A percentile compares a stretch with the other conserved stretches of the same genome.
phyloP scores from a whole-genome alignment of 75 land plant species.

The Pinus tabuliformis region DNA sequence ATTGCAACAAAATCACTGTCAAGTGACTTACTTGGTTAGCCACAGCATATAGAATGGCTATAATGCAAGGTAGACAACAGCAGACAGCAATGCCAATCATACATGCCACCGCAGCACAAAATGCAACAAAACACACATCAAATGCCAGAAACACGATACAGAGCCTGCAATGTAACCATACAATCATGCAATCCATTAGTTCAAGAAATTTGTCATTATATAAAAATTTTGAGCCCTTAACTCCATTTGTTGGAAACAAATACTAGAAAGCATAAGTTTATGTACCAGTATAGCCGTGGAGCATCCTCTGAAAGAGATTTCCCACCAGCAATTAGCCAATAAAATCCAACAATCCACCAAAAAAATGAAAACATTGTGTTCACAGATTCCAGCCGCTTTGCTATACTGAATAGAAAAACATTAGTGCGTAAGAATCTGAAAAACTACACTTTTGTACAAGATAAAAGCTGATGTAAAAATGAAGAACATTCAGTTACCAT shows the following conservation, averaged over 20 bases:
- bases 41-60: slow-evolving; percentile 92
- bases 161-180: slow-evolving; percentile 58
- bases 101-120: slow-evolving; percentile 92
- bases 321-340: slow-evolving; percentile 96
- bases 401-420: slow-evolving; percentile 40
- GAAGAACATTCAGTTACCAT: not conserved
- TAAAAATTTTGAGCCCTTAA: not conserved
- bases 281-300: slow-evolving; percentile 89
- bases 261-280: not conserved
- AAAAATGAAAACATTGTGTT: slow-evolving; percentile 96
- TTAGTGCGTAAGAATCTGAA: not conserved
- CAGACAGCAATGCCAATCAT: slow-evolving; percentile 96
- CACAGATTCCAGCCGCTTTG: slow-evolving; percentile 79
- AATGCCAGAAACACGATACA: slow-evolving; percentile 90
- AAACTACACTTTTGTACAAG: not conserved
- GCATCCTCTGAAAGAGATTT: slow-evolving; percentile 66
- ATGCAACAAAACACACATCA: slow-evolving; percentile 94
- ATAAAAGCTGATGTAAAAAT: not conserved
- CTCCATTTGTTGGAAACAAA: not conserved
- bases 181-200: not conserved
- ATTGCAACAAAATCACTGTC: not conserved
- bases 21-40: slow-evolving; percentile 6
- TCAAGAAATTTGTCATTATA: not conserved
- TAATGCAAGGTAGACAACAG: slow-evolving; percentile 98
- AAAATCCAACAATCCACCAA: slow-evolving; percentile 99